Percentiles rank a stretch among this genome's conserved stretches.
Evolutionary conservation across 345 rosid genomes (phyloP).

Genomic region (Pugionium dolabratum): DNA sequence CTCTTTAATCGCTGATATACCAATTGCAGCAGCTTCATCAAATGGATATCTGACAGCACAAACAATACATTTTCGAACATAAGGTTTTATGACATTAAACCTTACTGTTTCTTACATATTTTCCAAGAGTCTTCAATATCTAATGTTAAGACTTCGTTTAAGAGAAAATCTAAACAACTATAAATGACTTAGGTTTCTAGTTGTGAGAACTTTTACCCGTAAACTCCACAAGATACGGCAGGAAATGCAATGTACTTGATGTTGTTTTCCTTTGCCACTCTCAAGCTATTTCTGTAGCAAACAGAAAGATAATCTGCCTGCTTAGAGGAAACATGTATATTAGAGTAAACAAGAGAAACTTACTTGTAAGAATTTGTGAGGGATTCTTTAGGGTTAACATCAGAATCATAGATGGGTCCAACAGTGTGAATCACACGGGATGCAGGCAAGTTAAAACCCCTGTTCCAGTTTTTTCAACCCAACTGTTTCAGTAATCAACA

Average conservation of each 20-base stretch:
- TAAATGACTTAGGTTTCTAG: neutral
- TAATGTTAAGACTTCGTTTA: too few species aligned
- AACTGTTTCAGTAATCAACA: slow-evolving; percentile 19
- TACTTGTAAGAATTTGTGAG: slow-evolving; percentile 69
- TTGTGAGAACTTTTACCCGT: slow-evolving; percentile 47
- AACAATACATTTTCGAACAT: neutral
- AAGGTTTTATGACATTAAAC: neutral
- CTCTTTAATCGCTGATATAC: slow-evolving; percentile 75
- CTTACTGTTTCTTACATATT: too few species aligned
- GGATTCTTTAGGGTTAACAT: slow-evolving; percentile 53
- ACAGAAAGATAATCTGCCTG: neutral
- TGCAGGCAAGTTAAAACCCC: slow-evolving; percentile 77
- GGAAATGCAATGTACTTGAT: slow-evolving; percentile 79
- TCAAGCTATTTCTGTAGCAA: slow-evolving; percentile 66
- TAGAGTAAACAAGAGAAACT: neutral
- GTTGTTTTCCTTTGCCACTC: slow-evolving; percentile 65
- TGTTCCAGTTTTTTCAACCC: slow-evolving; percentile 38
- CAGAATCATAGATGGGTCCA: slow-evolving; percentile 68
- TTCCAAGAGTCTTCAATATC: neutral
- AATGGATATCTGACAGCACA: slow-evolving; percentile 61
- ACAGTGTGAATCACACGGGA: slow-evolving; percentile 79
- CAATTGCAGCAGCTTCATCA: slow-evolving; percentile 76
- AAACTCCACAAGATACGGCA: slow-evolving; percentile 83
- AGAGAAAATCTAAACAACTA: neutral
- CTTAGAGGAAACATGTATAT: neutral